Evolutionary conservation across 2,329 filamentous ascomycete species (phyloP), one percentile per base, ranked within the genome.

Genomic region (Pseudopyricularia cyperi): DNA sequence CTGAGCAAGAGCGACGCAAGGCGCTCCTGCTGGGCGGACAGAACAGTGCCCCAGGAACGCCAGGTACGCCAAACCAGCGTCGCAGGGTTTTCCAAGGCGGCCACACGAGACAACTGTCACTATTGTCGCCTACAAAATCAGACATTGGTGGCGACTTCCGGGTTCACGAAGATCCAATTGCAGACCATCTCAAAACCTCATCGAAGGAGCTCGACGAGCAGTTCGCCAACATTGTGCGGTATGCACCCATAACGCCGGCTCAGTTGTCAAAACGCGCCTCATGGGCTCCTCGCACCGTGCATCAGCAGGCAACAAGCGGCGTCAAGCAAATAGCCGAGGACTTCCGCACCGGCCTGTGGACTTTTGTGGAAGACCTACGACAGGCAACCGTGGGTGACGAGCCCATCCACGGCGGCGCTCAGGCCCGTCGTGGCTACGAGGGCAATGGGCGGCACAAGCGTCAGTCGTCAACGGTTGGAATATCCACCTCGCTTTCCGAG

Each of bases 331-430:
- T 95, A 66, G 87, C 90, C 15, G 85, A 87, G 54, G 93, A 96
- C 67, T 82, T 98, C 66, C 88, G 84, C 64, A 81, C 93, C 50
- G 91, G 93, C 2, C 71, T 98, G 48, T 90, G 87, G 81, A 95
- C 88, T 1, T 98, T 98, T 67, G 82, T 95, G 54, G 93, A 97
- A 65, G 93, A 98, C 63, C 81, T 98, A 48, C 79, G 90, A 58
- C 93, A 97, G 67, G 94, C 91, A 14, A 95, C 93, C 0, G 89
- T 98, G 7, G 93, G 93, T 24, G 93, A 98, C 52, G 93, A 98
- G 69, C 87, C 83, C 15, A 80, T 89, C 56, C 81, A 74, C 55
- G 83, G 80, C 14, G 57, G 59, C 11, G 9, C 19, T 7, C 39
- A 52, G 3, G 57, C 61, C 35, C 55, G 62, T 48, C 50, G 50